Evolutionary conservation across 2,329 filamentous ascomycete species (phyloP).

Genomic region (Alternaria hordeiaustralica): DNA sequence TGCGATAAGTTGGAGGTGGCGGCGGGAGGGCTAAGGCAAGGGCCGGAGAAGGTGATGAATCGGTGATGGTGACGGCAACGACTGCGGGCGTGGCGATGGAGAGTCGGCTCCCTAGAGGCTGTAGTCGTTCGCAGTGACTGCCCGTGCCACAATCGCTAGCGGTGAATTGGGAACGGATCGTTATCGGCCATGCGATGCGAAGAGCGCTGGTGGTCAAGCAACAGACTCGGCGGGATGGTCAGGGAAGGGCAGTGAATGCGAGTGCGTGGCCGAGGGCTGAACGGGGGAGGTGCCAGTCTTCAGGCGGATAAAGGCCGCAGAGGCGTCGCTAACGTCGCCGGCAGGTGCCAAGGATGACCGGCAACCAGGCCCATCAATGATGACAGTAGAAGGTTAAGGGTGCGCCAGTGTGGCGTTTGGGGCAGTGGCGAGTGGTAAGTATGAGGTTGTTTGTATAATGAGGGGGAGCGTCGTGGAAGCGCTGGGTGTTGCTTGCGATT

Average conservation of each 20-base stretch:
- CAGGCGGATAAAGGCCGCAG: slow-evolving; percentile 13
- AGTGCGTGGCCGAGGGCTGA: neutral
- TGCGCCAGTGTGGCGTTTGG: neutral
- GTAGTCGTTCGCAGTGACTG: slow-evolving; percentile 15
- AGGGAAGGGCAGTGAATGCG: neutral
- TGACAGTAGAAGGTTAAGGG: neutral
- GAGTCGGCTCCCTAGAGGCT: slow-evolving; percentile 18
- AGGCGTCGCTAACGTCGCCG: slow-evolving; percentile 8
- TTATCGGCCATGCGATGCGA: slow-evolving; percentile 33
- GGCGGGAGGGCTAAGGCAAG: neutral
- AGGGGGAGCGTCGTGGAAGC: neutral
- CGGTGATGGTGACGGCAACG: slow-evolving; percentile 34
- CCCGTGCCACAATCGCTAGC: slow-evolving; percentile 22
- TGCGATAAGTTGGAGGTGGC: neutral
- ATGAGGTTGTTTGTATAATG: neutral
- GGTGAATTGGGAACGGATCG: slow-evolving; percentile 20
- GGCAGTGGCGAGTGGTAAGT: neutral
- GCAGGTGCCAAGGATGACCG: slow-evolving; percentile 8
- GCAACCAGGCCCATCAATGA: slow-evolving; percentile 2
- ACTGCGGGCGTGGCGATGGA: slow-evolving; percentile 34
- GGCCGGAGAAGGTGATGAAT: neutral
- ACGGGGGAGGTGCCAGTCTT: slow-evolving; percentile 1
- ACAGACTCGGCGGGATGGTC: neutral
- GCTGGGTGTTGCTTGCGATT: neutral
- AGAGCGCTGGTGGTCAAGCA: slow-evolving; percentile 16